phyloP scores from a whole-genome alignment of 164 flowering plant genomes.

The Macadamia tetraphylla region DNA sequence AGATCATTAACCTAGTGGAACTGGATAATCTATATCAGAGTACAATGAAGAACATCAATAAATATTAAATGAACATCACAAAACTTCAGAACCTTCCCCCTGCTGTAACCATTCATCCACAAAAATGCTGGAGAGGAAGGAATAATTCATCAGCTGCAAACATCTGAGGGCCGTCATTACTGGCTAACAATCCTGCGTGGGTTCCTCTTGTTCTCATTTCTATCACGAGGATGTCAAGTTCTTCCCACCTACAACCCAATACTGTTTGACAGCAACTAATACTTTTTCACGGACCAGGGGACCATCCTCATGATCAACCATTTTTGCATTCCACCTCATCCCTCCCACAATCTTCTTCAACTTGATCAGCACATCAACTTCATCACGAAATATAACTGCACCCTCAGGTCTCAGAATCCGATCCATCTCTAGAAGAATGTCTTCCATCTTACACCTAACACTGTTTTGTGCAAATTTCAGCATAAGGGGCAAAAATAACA shows the following conservation, averaged over 20 bases:
- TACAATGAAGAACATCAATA: no score
- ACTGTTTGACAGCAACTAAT: conserved; percentile 74
- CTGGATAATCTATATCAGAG: not conserved
- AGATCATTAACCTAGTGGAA: not conserved
- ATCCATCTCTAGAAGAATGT: conserved; percentile 92
- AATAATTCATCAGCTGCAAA: not conserved
- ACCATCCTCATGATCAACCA: conserved; percentile 93
- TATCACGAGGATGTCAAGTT: conserved; percentile 39
- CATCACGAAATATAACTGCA: conserved; percentile 85
- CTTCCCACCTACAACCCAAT: conserved; percentile 53
- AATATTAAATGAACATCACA: not conserved
- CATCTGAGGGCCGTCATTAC: not conserved
- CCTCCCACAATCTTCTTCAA: conserved; percentile 60
- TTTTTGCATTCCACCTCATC: conserved; percentile 75
- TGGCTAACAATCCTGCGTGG: not conserved
- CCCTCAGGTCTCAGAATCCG: conserved; percentile 90
- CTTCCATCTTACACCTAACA: conserved; percentile 61
- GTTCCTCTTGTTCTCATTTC: not conserved
- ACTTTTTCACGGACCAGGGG: conserved; percentile 78
- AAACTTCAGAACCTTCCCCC: not conserved
- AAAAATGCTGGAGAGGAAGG: not conserved
- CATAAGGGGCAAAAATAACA: not conserved
- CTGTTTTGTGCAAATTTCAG: not conserved
- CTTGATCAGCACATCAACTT: conserved; percentile 63
- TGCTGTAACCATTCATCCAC: not conserved